These are phyloP conservation scores for Neurospora discreta DNA, from an alignment of 495 filamentous ascomycete genomes.

Conservation along the genomic window DNA sequence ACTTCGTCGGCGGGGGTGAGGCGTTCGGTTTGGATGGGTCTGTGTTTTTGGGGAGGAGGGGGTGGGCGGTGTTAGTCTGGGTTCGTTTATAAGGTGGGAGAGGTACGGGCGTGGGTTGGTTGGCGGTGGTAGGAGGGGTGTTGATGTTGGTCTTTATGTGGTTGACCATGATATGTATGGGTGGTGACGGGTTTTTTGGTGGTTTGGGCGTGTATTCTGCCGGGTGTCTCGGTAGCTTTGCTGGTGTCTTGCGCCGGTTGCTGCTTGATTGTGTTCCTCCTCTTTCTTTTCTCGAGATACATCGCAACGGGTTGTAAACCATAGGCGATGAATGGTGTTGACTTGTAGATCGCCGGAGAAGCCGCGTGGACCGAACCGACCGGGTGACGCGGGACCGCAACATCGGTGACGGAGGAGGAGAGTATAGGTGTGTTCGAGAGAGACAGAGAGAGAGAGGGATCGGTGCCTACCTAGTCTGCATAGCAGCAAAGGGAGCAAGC, in stretches of 20 bases:
- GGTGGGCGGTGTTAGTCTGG: background rate
- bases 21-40: slow-evolving; percentile 47
- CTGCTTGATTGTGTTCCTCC: background rate
- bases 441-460: background rate
- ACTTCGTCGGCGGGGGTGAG: slow-evolving; percentile 46
- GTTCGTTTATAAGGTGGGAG: too few species aligned
- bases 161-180: background rate
- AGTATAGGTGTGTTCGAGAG: background rate
- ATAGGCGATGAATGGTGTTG: background rate
- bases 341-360: background rate
- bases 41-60: slow-evolving; percentile 12
- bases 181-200: background rate
- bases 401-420: background rate
- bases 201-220: background rate
- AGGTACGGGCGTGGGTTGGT: background rate
- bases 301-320: background rate
- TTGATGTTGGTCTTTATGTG: background rate
- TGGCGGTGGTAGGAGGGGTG: background rate
- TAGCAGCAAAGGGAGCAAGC: slow-evolving; percentile 3
- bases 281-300: background rate
- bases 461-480: slow-evolving; percentile 18
- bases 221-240: background rate
- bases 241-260: background rate
- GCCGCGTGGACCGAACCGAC: background rate
- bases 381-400: background rate